phyloP scores from a whole-genome alignment of 1,284 basidiomycete species.

The Neonothopanus nambi region DNA sequence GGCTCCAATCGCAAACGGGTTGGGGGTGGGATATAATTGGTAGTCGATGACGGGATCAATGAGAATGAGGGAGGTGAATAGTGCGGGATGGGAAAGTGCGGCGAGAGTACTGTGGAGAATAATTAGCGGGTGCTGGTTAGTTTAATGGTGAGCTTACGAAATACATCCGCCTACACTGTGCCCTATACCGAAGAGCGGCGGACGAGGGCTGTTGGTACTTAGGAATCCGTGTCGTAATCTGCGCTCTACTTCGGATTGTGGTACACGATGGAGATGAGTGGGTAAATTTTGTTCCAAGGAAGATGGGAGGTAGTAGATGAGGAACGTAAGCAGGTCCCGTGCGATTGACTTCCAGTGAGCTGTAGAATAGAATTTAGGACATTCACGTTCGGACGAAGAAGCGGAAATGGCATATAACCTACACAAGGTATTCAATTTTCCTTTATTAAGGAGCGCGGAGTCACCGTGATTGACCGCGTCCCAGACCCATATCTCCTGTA shows the following conservation, averaged over 20 bases:
- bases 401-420: conserved; percentile 30
- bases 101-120: conserved; percentile 44
- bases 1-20: conserved; percentile 42
- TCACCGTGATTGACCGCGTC: conserved; percentile 82
- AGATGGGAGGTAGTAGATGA: conserved; percentile 60
- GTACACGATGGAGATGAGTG: conserved; percentile 48
- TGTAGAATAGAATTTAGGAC: too few relatives aligned
- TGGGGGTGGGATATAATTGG: conserved; percentile 20
- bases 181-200: conserved; percentile 63
- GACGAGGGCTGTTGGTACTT: conserved; percentile 10
- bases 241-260: conserved; percentile 37
- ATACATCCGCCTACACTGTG: conserved; percentile 84
- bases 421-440: conserved; percentile 56
- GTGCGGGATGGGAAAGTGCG: conserved; percentile 58
- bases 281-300: conserved; percentile 40
- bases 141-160: conserved; percentile 43
- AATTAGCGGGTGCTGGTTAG: neutral
- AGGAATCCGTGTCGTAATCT: conserved; percentile 47
- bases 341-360: conserved; percentile 72
- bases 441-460: conserved; percentile 63
- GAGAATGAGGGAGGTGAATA: conserved; percentile 76
- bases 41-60: conserved; percentile 76
- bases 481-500: conserved; percentile 82
- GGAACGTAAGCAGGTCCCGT: conserved; percentile 72
- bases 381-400: neutral